Conservation (phyloP, 2,329 filamentous ascomycete genomes). For the Pezicula rhizophila region DNA sequence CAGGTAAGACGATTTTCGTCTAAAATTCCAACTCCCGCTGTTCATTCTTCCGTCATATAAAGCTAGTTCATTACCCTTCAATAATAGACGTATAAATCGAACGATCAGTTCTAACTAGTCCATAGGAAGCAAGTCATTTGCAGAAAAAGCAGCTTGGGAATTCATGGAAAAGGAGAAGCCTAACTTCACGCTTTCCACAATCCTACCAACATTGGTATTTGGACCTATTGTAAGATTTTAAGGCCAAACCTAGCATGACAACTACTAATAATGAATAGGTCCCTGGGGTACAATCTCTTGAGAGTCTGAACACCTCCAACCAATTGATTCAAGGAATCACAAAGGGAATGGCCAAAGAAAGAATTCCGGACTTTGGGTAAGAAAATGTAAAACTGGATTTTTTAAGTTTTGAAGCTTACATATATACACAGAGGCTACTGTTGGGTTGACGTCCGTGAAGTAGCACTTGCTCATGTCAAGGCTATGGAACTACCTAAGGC, state of each 20-base stretch:
- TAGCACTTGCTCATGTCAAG: slow-evolving; percentile 56
- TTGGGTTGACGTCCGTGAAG: slow-evolving; percentile 54
- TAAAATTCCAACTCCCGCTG: neutral
- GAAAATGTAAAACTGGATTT: slow-evolving; percentile 30
- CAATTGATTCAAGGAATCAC: slow-evolving; percentile 56
- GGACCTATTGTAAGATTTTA: slow-evolving; percentile 8
- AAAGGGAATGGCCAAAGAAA: slow-evolving; percentile 47
- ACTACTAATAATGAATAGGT: slow-evolving; percentile 24
- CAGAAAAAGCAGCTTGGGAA: slow-evolving; percentile 59
- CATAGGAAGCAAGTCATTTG: slow-evolving; percentile 48
- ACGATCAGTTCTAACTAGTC: neutral
- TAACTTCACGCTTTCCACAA: slow-evolving; percentile 51
- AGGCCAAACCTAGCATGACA: neutral
- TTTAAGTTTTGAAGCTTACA: neutral
- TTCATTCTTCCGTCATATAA: too few species aligned
- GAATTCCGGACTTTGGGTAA: slow-evolving; percentile 42
- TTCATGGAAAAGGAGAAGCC: slow-evolving; percentile 47
- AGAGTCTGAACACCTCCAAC: slow-evolving; percentile 67
- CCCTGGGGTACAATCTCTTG: slow-evolving; percentile 53
- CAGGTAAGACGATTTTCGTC: slow-evolving; percentile 13
- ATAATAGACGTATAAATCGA: too few species aligned
- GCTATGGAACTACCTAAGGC: slow-evolving; percentile 49
- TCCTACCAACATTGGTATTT: slow-evolving; percentile 52
- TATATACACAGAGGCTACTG: slow-evolving; percentile 31
- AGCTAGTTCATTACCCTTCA: too few species aligned